phyloP scores from a whole-genome alignment of 768 basidiomycete genomes.

The Hemileccinum rubropunctum region DNA sequence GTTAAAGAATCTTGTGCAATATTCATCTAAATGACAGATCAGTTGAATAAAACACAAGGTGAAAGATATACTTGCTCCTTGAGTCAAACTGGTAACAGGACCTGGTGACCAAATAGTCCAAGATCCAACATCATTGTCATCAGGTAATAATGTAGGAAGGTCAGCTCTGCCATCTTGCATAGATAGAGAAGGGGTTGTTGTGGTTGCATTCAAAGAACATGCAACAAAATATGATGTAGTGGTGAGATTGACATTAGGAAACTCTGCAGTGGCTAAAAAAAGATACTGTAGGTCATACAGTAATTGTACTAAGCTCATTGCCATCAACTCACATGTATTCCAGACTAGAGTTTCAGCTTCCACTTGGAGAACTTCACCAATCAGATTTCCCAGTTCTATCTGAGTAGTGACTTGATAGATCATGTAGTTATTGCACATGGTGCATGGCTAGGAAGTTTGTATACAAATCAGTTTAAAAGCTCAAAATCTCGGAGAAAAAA shows the following conservation, averaged over 20 bases:
- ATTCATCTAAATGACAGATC: background rate
- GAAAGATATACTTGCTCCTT: background rate
- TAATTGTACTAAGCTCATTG: too few species aligned
- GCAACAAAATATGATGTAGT: slow-evolving; percentile 2
- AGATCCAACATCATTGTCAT: background rate
- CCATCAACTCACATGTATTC: background rate
- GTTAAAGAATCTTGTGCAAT: background rate
- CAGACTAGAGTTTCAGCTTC: background rate
- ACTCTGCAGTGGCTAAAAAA: too few species aligned
- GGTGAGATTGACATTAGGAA: background rate
- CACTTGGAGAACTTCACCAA: background rate
- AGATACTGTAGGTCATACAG: too few species aligned
- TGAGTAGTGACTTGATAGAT: background rate
- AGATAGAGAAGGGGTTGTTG: background rate
- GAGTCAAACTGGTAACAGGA: background rate
- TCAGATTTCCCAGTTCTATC: slow-evolving; percentile 1
- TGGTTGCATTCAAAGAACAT: background rate
- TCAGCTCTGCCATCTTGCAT: background rate
- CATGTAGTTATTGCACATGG: background rate
- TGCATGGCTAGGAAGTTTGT: background rate
- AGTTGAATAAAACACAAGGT: background rate
- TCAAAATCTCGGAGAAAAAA: too few species aligned
- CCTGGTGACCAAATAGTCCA: background rate
- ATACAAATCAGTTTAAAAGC: too few species aligned
- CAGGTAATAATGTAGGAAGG: background rate